phyloP scores from a whole-genome alignment of 257 asterid genomes.

The Solanum chilense region DNA sequence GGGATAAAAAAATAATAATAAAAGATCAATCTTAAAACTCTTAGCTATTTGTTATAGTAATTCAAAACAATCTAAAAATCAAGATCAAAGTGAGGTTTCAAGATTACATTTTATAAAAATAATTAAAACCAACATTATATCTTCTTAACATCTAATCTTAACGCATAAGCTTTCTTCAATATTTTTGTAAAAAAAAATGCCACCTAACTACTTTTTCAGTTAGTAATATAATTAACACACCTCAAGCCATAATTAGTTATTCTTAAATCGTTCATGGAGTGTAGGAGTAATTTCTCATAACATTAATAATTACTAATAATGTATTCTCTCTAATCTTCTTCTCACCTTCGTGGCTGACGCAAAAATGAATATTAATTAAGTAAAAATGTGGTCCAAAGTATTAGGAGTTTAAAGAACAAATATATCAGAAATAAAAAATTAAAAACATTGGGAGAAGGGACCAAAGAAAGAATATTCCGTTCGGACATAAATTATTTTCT shows the following conservation, averaged over 20 bases:
- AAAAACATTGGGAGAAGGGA: background rate
- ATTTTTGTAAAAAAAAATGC: background rate
- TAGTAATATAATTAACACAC: background rate
- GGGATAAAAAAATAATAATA: background rate
- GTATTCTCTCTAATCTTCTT: background rate
- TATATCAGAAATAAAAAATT: background rate
- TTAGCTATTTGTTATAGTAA: background rate
- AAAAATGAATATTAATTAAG: background rate
- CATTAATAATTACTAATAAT: background rate
- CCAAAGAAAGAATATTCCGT: background rate
- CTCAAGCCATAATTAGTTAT: background rate
- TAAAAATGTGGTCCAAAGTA: background rate
- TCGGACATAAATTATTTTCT: background rate
- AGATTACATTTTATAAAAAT: background rate
- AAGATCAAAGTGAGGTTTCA: background rate
- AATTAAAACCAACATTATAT: background rate
- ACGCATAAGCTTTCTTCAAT: background rate
- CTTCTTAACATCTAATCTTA: background rate
- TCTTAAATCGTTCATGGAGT: background rate
- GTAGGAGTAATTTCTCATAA: background rate
- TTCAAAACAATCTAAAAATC: background rate
- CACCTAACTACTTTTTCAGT: background rate
- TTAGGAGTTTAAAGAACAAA: background rate
- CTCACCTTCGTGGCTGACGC: background rate
- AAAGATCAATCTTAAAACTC: background rate